Evolutionary conservation across 1,139 yeast genomes (phyloP).

Genomic region (Eremothecium cymbalariae): DNA sequence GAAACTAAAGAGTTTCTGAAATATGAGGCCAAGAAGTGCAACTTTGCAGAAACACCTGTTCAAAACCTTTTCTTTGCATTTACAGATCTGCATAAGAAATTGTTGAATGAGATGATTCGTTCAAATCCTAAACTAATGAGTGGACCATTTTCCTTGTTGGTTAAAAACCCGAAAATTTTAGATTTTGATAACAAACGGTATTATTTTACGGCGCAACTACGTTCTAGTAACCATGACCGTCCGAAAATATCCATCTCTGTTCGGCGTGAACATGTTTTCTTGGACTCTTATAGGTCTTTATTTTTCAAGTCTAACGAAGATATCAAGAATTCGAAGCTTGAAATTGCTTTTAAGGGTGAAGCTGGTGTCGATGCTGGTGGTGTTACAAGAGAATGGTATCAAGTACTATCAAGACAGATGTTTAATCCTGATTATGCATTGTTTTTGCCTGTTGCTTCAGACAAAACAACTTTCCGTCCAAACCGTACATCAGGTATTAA

Average conservation of each 20-base stretch:
- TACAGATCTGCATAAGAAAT: slow-evolving; percentile 83
- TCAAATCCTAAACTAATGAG: slow-evolving; percentile 89
- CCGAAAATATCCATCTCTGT: slow-evolving; percentile 56
- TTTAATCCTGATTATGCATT: slow-evolving; percentile 94
- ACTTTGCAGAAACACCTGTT: slow-evolving; percentile 66
- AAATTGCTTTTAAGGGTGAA: slow-evolving; percentile 81
- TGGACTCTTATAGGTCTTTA: slow-evolving; percentile 80
- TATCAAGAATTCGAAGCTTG: slow-evolving; percentile 64
- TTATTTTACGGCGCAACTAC: slow-evolving; percentile 71
- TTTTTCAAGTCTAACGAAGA: slow-evolving; percentile 76
- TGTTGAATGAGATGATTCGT: slow-evolving; percentile 86
- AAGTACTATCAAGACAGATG: slow-evolving; percentile 88
- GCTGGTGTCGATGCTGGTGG: slow-evolving; percentile 99
- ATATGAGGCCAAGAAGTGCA: slow-evolving; percentile 54
- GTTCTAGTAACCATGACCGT: slow-evolving; percentile 39
- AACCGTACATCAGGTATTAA: slow-evolving; percentile 87
- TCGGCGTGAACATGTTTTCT: slow-evolving; percentile 83
- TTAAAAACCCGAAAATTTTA: slow-evolving; percentile 78
- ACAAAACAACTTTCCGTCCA: slow-evolving; percentile 91
- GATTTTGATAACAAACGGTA: slow-evolving; percentile 93
- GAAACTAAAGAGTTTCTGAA: slow-evolving; percentile 39
- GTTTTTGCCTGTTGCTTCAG: slow-evolving; percentile 87
- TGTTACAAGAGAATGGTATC: slow-evolving; percentile 95
- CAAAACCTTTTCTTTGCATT: slow-evolving; percentile 77
- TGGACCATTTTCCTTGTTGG: slow-evolving; percentile 90